phyloP scores from a whole-genome alignment of 2,329 filamentous ascomycete species.

The Paraphaeosphaeria sporulosa region DNA sequence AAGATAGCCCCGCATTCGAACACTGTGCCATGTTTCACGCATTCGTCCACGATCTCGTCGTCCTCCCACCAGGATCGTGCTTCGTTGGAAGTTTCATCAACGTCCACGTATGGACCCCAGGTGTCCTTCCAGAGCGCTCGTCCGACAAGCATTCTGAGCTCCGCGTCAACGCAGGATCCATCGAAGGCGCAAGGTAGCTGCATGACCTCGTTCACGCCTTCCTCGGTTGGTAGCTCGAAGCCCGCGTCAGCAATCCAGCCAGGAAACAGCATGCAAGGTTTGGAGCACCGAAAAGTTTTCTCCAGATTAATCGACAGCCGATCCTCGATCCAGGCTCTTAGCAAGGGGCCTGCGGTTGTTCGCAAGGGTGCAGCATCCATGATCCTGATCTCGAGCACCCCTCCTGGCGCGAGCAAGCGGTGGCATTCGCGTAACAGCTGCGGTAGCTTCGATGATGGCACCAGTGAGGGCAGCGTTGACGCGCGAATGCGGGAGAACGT shows the following conservation, averaged over 20 bases:
- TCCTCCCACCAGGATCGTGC: conserved; percentile 51
- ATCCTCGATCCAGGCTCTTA: conserved; percentile 69
- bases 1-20: conserved; percentile 48
- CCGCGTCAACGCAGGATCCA: conserved; percentile 31
- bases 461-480: conserved; percentile 63
- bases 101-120: conserved; percentile 48
- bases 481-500: conserved; percentile 49
- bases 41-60: conserved; percentile 46
- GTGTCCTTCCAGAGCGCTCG: conserved; percentile 48
- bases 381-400: conserved; percentile 66
- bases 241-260: conserved; percentile 65
- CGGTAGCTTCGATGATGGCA: conserved; percentile 65
- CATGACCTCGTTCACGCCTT: conserved; percentile 32
- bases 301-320: conserved; percentile 68
- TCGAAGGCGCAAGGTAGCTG: conserved; percentile 43
- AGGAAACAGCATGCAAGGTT: conserved; percentile 66
- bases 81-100: conserved; percentile 39
- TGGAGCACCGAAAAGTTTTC: conserved; percentile 65
- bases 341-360: conserved; percentile 62
- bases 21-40: conserved; percentile 43
- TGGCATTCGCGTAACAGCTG: conserved; percentile 64
- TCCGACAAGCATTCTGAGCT: conserved; percentile 46
- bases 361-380: conserved; percentile 69
- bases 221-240: conserved; percentile 46
- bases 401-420: conserved; percentile 62